These are phyloP conservation scores for Colletotrichum euphorbiae DNA, from an alignment of 2,329 filamentous ascomycete species.

Conservation along the genomic window DNA sequence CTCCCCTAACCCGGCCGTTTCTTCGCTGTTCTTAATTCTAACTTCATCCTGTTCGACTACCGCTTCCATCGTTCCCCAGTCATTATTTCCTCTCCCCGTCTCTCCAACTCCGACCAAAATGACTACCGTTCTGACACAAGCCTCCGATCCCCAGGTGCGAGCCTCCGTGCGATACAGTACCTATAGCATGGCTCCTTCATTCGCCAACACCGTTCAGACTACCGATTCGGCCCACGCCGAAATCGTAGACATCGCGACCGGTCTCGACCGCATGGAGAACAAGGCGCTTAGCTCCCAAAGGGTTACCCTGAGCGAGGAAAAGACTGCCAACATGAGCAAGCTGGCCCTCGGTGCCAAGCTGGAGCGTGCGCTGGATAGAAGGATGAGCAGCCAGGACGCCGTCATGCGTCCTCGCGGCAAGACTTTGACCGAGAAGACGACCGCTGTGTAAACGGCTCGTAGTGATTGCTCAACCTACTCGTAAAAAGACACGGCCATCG, in stretches of 20 bases:
- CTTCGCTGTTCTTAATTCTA: conserved; percentile 25
- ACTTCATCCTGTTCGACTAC: conserved; percentile 22
- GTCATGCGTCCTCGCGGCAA: conserved; percentile 74
- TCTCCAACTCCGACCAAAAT: conserved; percentile 15
- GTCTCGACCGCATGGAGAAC: conserved; percentile 90
- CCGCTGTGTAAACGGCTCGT: conserved; percentile 19
- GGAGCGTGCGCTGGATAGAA: conserved; percentile 84
- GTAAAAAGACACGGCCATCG: conserved; percentile 3
- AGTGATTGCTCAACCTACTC: neutral
- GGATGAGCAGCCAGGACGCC: conserved; percentile 91
- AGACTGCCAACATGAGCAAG: conserved; percentile 85
- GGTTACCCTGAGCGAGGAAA: conserved; percentile 81
- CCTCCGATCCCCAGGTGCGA: conserved; percentile 55
- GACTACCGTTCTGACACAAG: conserved; percentile 29
- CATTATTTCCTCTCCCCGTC: conserved; percentile 13
- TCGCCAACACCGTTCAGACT: conserved; percentile 68
- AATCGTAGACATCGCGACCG: conserved; percentile 78
- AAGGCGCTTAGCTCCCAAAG: conserved; percentile 86
- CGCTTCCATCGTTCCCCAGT: neutral
- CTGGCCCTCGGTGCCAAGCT: conserved; percentile 90
- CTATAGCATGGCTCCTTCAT: conserved; percentile 69
- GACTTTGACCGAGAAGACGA: conserved; percentile 51
- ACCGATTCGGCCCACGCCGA: conserved; percentile 68
- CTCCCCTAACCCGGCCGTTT: conserved; percentile 24
- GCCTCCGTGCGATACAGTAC: conserved; percentile 69